Base-by-base conservation (phyloP, 1,284 basidiomycete species). In the Cryptococcus floricola region DNA sequence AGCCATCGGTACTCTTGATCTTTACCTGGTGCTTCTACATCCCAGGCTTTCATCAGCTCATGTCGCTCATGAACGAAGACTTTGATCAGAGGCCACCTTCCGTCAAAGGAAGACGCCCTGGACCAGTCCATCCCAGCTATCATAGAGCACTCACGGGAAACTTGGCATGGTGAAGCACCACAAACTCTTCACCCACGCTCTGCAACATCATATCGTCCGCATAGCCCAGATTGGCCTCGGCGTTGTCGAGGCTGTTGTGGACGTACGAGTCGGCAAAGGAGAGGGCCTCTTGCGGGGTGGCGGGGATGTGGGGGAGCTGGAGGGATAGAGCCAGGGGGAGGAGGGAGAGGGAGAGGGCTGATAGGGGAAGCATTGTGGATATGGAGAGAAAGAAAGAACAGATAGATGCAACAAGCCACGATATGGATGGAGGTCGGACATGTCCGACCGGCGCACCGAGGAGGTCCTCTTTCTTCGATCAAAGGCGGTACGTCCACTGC, bases 1-100 rank as follows among this genome's bases (percentile, higher is more conserved):
- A 78, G 8, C 75, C 75, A 28, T 67, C 56, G 10, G 70, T 73
- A 28, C 66, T 68, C 67, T 77, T 77, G 70, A 77, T 77, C 55
- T 71, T 63, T 7, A 78, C 63, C 49, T 62, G 59, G 54, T 77
- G 73, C 27, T 69, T 60, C 66, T 74, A 54, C 12, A 19, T 46
- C 3, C 9, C 14, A 34, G 31, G 7, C 31, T 34, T 34, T 8
- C 31, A 27, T 28, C 44, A 46, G 19, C 19, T 46, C 25, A 14
- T 23, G 14, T 16, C 31, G 7, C 31, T 8, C 31, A 34, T 1
- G 7, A 2, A 34, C 7, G 31, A 34, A 6, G 31, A 34, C 31
- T 8, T 5, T 5, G 31, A 34, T 34, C 5, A 34, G 10, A 7
- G 31, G 31, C 7, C 10, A 10, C 31, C 31, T 34, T 34, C 31